Conservation (phyloP, 2,329 filamentous ascomycete genomes). For the Penicillium decumbens region DNA sequence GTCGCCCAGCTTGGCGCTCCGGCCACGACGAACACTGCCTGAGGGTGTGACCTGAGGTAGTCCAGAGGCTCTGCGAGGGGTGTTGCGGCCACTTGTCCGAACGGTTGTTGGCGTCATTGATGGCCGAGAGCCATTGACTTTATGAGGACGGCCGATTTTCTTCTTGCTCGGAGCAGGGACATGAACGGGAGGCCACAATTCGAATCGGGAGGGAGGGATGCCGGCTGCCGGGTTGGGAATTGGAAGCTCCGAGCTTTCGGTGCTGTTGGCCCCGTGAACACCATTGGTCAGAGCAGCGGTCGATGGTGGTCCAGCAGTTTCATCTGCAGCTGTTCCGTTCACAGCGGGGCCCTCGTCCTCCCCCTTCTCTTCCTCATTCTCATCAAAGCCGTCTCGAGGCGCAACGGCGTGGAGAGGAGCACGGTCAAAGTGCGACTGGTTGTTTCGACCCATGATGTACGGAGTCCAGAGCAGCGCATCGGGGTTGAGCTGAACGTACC, state of each 20-base stretch:
- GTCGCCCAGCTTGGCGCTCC: conserved; percentile 33
- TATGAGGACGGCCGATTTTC: conserved; percentile 37
- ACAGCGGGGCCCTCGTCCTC: conserved; percentile 16
- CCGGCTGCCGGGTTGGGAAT: conserved; percentile 30
- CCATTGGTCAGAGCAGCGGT: conserved; percentile 30
- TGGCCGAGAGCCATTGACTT: conserved; percentile 19
- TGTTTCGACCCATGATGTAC: conserved; percentile 89
- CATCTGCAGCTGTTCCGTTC: conserved; percentile 18
- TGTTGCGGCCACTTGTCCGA: conserved; percentile 35
- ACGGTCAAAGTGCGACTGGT: conserved; percentile 75
- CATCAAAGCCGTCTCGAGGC: conserved; percentile 62
- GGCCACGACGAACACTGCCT: conserved; percentile 32
- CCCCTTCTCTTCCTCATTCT: conserved; percentile 28
- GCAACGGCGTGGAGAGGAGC: conserved; percentile 82
- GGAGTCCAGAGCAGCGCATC: conserved; percentile 87
- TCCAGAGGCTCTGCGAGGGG: conserved; percentile 32
- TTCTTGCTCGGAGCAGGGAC: conserved; percentile 31
- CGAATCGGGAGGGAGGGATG: conserved; percentile 42
- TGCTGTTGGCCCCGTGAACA: conserved; percentile 16
- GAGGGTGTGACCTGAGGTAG: conserved; percentile 31
- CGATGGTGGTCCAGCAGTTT: conserved; percentile 36
- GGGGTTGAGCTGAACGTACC: conserved; percentile 77
- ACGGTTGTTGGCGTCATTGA: conserved; percentile 31
- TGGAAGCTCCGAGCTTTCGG: conserved; percentile 14
- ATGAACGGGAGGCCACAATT: conserved; percentile 42